phyloP scores from a whole-genome alignment of 179 eudicot species.

The Spergularia azorica region DNA sequence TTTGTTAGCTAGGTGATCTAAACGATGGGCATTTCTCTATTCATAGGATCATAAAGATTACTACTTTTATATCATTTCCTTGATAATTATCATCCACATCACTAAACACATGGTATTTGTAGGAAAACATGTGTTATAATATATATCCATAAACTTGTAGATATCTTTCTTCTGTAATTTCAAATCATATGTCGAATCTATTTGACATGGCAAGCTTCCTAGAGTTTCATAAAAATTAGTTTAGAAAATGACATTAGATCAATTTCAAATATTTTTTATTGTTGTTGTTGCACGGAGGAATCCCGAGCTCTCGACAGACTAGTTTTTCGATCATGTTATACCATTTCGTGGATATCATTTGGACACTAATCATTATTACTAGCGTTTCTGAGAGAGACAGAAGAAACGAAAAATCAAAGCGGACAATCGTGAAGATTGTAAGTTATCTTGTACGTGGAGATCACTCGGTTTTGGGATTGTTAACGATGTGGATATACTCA shows the following conservation, averaged over 20 bases:
- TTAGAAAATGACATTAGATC: constrained; percentile 17
- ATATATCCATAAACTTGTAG: constrained; percentile 24
- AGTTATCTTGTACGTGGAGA: too few species aligned
- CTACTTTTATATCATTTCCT: neutral
- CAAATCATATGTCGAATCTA: constrained; percentile 15
- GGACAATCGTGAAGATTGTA: too few species aligned
- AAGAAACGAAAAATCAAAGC: too few species aligned
- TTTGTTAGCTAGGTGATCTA: too few species aligned
- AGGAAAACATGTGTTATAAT: neutral
- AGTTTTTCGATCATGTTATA: neutral
- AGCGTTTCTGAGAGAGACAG: too few species aligned
- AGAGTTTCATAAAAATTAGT: neutral
- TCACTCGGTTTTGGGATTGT: too few species aligned
- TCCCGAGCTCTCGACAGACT: too few species aligned
- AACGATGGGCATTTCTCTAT: neutral
- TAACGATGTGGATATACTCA: too few species aligned
- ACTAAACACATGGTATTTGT: constrained; percentile 18
- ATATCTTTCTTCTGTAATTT: constrained; percentile 17
- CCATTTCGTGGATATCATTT: neutral
- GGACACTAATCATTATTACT: neutral
- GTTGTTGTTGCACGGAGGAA: too few species aligned
- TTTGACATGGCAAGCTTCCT: neutral
- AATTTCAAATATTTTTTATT: too few species aligned
- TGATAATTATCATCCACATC: constrained; percentile 21
- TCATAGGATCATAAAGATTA: neutral